Conservation (phyloP, 2,329 filamentous ascomycete genomes). For the Aspergillus terreus region DNA sequence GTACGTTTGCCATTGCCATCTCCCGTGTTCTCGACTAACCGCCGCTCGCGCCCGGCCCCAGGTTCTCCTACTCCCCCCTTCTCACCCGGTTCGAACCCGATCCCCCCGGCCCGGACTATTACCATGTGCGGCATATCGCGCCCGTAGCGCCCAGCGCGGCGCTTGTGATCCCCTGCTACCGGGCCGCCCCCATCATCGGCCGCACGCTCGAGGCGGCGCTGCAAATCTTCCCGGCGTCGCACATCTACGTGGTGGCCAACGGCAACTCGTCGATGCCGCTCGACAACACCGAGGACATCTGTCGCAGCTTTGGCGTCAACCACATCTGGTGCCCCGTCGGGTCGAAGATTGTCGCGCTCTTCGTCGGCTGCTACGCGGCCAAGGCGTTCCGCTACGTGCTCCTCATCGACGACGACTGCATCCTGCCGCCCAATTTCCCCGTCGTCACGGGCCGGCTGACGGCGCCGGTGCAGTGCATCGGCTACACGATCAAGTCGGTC, state of each 20-base stretch:
- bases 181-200: slow-evolving; percentile 41
- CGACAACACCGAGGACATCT: slow-evolving; percentile 48
- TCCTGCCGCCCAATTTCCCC: slow-evolving; percentile 47
- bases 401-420: slow-evolving; percentile 50
- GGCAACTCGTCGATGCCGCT: slow-evolving; percentile 46
- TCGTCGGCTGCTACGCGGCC: slow-evolving; percentile 47
- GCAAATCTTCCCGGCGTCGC: slow-evolving; percentile 43
- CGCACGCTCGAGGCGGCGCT: slow-evolving; percentile 44
- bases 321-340: slow-evolving; percentile 49
- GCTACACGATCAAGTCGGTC: slow-evolving; percentile 49
- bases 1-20: slow-evolving; percentile 18
- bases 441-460: slow-evolving; percentile 44
- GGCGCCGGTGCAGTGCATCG: slow-evolving; percentile 43
- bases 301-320: slow-evolving; percentile 43
- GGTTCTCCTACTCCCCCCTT: slow-evolving; percentile 27
- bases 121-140: slow-evolving; percentile 12
- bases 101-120: slow-evolving; percentile 18
- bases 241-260: slow-evolving; percentile 49
- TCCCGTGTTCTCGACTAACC: neutral
- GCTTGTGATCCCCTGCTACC: slow-evolving; percentile 49
- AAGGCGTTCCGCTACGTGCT: slow-evolving; percentile 45
- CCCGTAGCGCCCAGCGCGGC: slow-evolving; percentile 33
- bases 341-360: slow-evolving; percentile 50
- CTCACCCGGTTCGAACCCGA: slow-evolving; percentile 34
- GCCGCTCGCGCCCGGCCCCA: slow-evolving; percentile 1